Conservation (phyloP, 768 basidiomycete species). For the Suillus clintonianus region DNA sequence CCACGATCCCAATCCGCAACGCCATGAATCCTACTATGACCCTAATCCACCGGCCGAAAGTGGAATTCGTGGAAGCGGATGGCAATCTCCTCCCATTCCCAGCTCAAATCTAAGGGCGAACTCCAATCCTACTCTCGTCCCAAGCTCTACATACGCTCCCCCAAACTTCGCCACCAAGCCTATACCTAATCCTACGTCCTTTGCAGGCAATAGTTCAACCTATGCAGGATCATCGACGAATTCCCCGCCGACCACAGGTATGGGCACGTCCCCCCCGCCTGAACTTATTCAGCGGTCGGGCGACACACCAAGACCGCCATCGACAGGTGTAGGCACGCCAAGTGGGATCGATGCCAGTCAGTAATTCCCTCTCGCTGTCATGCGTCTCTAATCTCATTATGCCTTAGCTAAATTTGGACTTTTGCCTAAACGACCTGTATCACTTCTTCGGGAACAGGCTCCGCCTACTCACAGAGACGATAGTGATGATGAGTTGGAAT, state of each 20-base stretch:
- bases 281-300: neutral
- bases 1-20: constrained; percentile 3
- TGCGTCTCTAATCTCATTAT: neutral
- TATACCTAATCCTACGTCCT: constrained; percentile 6
- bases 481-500: constrained; percentile 64
- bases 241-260: constrained; percentile 1
- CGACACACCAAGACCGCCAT: constrained; percentile 16
- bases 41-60: constrained; percentile 27
- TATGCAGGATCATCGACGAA: neutral
- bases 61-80: neutral
- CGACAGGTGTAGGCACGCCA: constrained; percentile 21
- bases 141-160: neutral
- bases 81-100: neutral
- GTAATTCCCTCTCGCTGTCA: constrained; percentile 4
- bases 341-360: constrained; percentile 34
- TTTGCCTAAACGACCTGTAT: constrained; percentile 74
- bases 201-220: constrained; percentile 7
- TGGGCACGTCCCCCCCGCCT: constrained; percentile 1
- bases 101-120: neutral
- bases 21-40: constrained; percentile 36
- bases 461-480: constrained; percentile 31
- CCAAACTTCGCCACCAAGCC: constrained; percentile 4
- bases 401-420: constrained; percentile 63
- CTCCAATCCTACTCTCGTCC: neutral
- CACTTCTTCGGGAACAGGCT: constrained; percentile 40